Conservation (phyloP, 2,329 filamentous ascomycete genomes). For the Alternaria ventricosa region DNA sequence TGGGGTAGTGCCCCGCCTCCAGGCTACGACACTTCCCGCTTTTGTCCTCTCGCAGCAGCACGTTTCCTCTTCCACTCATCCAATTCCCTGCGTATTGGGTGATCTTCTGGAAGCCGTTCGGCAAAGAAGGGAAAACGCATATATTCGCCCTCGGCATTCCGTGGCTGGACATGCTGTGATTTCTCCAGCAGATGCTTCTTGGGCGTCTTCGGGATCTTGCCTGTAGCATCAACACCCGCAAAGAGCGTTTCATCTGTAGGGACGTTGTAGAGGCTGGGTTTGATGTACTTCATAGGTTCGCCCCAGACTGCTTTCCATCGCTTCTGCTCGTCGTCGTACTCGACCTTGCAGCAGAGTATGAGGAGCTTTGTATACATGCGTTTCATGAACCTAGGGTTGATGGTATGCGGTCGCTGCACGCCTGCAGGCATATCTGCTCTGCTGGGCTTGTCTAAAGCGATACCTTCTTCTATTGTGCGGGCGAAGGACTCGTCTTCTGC, state of each 20-base stretch:
- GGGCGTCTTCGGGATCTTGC: slow-evolving; percentile 9
- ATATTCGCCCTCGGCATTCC: slow-evolving; percentile 24
- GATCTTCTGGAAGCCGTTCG: slow-evolving; percentile 23
- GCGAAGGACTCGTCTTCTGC: slow-evolving; percentile 7
- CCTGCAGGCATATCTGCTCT: slow-evolving; percentile 32
- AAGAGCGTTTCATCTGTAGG: slow-evolving; percentile 36
- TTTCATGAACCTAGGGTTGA: slow-evolving; percentile 55
- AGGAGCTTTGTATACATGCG: slow-evolving; percentile 54
- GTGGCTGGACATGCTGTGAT: slow-evolving; percentile 13
- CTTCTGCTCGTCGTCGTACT: slow-evolving; percentile 41
- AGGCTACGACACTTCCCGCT: background rate
- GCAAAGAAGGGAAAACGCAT: slow-evolving; percentile 32
- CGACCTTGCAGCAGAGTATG: slow-evolving; percentile 51
- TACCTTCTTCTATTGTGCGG: slow-evolving; percentile 18
- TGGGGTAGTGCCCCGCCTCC: slow-evolving; percentile 11
- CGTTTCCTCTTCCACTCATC: slow-evolving; percentile 29
- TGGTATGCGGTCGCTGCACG: slow-evolving; percentile 38
- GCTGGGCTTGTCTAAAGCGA: slow-evolving; percentile 36
- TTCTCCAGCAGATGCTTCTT: slow-evolving; percentile 3
- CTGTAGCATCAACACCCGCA: slow-evolving; percentile 35
- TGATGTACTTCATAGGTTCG: slow-evolving; percentile 11
- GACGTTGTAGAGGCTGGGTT: slow-evolving; percentile 15
- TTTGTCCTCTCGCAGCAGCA: slow-evolving; percentile 5
- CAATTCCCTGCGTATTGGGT: slow-evolving; percentile 27
- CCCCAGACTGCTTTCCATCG: slow-evolving; percentile 41